Base-by-base conservation (phyloP, 2,329 filamentous ascomycete genomes). In the Mariannaea elegans region DNA sequence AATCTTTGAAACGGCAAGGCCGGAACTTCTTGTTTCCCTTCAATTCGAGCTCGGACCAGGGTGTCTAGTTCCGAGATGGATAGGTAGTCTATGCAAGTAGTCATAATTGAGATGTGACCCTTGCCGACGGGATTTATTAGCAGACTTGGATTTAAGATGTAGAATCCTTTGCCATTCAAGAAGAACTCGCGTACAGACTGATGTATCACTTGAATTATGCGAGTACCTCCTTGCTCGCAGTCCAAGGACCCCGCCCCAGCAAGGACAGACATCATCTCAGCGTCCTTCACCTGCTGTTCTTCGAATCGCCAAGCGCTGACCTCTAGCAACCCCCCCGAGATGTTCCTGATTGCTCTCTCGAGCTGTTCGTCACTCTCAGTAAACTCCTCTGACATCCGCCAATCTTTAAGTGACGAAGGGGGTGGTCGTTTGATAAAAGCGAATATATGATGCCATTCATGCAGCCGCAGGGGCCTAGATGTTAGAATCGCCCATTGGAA, bases 401-500 rank as follows among this genome's bases (percentile, higher is more conserved):
- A 67, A 0, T 45, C n/a, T 0, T 4, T 1, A 0, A 66, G 44
- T 0, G 65, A 66, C 0, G 12, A 24, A 4, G 59, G 61, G 0
- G n/a, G 2, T 0, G 55, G 41, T 2, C 16, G 1, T 2, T 13
- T 44, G 9, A 63, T 52, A 7, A 67, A 67, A 0, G 59, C 65
- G 1, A 67, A 2, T 2, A 66, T 38, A 2, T 67, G 64, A 31
- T 66, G 55, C 65, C 62, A 67, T 13, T 67, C 59, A 6, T 63
- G 29, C 18, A 67, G 27, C 0, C 61, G 48, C 0, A 67, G 23
- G 0, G 65, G 56, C 5, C 41, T 48, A 2, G 12, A 14, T 9
- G 59, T 12, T 5, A 48, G 32, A 1, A 53, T 16, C 1, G 36
- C 64, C 65, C 65, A 66, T 23, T 65, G 54, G 7, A 67, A 64